Evolutionary conservation across 345 rosid species (phyloP), one percentile per base, ranked within the genome.

Genomic region (Sisymbrium altissimum): DNA sequence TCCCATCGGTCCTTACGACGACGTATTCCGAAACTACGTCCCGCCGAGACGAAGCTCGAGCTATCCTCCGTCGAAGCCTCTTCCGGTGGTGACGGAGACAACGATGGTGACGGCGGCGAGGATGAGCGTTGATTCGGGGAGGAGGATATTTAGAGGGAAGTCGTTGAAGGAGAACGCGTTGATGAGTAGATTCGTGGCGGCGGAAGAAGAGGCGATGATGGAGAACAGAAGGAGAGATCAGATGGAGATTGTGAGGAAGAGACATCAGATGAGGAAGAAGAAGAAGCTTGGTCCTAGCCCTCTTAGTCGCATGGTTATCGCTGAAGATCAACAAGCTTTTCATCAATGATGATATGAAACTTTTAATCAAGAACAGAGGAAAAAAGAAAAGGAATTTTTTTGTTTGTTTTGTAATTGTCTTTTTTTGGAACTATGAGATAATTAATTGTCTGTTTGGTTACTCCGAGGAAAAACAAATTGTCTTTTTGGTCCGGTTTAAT

Each of bases 161-260:
- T 95, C 99, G 0, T 83, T 95, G 87, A 91, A 78, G 0, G 96
- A 95, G 11, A 96, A 95, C 40, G 91, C 82, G 60, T 70, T 90
- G 83, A 95, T 90, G 99, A 91, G 92, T 77, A 88, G 97, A 71
- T 95, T 95, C 63, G 96, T 95, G 40, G 83, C 78, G 79, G 84
- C 86, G 72, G 99, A 92, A 56, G 99, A 95, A 63, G 97, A 89
- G 66, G 92, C 97, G 19, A 88, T 91, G 93, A 80, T 87, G 93
- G 93, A 91, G 80, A 78, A 78, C 57, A 86, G 88, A 70, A 84
- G 89, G 68, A 91, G 89, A 80, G 86, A 94, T 82, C 82, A 86
- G 64, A 88, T 94, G 91, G 98, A 94, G 79, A 84, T 87, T 9
- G 87, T 94, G 45, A 84, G 90, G 86, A 88, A 50, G 69, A 89